These are phyloP conservation scores for Colletotrichum siamense DNA, from an alignment of 2,329 filamentous ascomycete species.

Conservation along the genomic window DNA sequence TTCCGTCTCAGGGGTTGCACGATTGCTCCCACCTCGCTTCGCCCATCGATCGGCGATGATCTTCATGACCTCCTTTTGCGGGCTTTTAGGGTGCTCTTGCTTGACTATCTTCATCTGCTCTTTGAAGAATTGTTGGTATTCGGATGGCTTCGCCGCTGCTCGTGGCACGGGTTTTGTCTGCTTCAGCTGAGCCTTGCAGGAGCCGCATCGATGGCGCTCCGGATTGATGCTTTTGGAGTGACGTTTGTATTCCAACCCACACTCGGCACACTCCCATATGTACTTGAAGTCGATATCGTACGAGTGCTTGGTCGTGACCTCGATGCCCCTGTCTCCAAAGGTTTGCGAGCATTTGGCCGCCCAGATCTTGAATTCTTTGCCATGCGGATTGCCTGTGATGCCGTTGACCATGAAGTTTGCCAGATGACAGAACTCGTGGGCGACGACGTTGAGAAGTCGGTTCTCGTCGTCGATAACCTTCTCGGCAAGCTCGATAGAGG, in stretches of 20 bases:
- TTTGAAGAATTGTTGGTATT: constrained; percentile 64
- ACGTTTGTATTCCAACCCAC: constrained; percentile 76
- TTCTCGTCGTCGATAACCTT: constrained; percentile 84
- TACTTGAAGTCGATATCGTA: constrained; percentile 95
- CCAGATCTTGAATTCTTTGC: constrained; percentile 83
- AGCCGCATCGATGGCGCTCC: constrained; percentile 73
- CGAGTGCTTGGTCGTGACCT: constrained; percentile 87
- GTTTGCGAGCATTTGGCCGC: constrained; percentile 57
- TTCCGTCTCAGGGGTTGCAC: constrained; percentile 6
- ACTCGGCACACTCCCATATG: constrained; percentile 78
- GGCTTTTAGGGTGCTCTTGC: constrained; percentile 58
- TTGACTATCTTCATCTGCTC: constrained; percentile 69
- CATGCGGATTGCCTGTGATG: constrained; percentile 79
- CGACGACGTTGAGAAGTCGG: constrained; percentile 86
- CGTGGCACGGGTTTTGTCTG: constrained; percentile 83
- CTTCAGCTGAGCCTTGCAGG: constrained; percentile 72
- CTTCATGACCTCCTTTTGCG: constrained; percentile 74
- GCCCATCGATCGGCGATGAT: constrained; percentile 69
- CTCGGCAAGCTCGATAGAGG: constrained; percentile 84
- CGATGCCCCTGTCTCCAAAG: constrained; percentile 68
- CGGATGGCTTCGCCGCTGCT: constrained; percentile 36
- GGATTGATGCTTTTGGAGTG: constrained; percentile 88
- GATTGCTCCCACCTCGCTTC: constrained; percentile 46
- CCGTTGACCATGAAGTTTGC: constrained; percentile 88
- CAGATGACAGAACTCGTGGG: constrained; percentile 95